Conservation (phyloP, 768 basidiomycete genomes). For the Multifurca ochricompacta region DNA sequence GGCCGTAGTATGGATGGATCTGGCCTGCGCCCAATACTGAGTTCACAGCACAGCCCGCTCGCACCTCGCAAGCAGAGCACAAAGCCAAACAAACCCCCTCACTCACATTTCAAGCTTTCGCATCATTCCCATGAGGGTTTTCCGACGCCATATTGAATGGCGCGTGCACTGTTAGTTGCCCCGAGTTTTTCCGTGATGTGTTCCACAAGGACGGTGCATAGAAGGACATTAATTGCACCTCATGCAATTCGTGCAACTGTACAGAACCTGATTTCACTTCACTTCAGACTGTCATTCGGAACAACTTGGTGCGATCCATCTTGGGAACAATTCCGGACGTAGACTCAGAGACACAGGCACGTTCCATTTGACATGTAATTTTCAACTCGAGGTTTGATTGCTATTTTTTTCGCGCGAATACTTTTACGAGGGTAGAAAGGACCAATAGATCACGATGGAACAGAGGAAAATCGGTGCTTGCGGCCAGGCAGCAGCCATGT, state of each 20-base stretch:
- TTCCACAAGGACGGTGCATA: no score
- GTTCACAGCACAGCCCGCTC: no score
- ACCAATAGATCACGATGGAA: neutral
- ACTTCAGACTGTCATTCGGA: neutral
- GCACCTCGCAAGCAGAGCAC: no score
- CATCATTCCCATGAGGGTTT: neutral
- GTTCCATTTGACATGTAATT: neutral
- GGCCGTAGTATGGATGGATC: neutral
- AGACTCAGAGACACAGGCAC: neutral
- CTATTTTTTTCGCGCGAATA: neutral
- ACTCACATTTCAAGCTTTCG: no score
- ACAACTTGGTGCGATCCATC: neutral
- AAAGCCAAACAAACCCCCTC: no score
- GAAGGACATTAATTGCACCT: no score
- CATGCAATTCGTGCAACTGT: neutral
- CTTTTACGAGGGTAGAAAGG: neutral
- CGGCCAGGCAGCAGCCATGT: neutral
- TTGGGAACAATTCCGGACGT: neutral
- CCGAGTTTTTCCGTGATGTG: neutral
- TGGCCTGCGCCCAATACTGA: no score
- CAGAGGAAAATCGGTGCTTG: neutral
- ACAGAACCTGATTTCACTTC: neutral
- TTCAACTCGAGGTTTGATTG: neutral
- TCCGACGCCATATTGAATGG: neutral
- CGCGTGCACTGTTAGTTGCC: neutral